Base-by-base conservation (phyloP, 106 monocot species). In the Amphibolis antarctica region DNA sequence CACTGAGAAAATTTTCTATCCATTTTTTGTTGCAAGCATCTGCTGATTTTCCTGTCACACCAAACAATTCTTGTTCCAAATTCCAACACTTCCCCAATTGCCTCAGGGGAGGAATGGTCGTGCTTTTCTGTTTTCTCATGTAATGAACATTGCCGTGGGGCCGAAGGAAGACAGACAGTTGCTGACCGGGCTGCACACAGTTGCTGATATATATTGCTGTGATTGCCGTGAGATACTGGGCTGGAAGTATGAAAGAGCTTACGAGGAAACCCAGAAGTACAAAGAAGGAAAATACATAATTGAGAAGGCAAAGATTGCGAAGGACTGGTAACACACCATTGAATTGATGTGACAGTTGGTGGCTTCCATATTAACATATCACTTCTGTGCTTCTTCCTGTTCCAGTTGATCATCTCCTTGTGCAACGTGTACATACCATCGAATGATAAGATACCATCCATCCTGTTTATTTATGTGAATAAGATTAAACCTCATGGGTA, bases 201-300 rank as follows among this genome's bases (percentile, higher is more conserved):
- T 92, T 44, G 86, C 86, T 19, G 92, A 92, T 57, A 87, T 92
- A 27, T 84, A 63, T 65, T 92, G 92, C 52, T 21, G 55, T 0
- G 92, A 92, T 65, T 92, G 92, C 73, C 84, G 74, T 10, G 82
- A 75, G 59, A 79, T 92, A 23, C 55, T 92, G 60, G 92, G 92
- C 13, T 75, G 75, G 75, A 75, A 75, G 50, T 75, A 75, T 58
- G 69, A 63, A 31, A 69, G 63, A 42, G 75, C 92, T 44, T 92
- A 84, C 53, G 86, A 84, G 58, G 86, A 79, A 66, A 77, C 84
- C 25, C 75, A 75, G 85, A 85, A 78, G 73, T 90, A 90, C 62
- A 90, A 90, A 66, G 89, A 90, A 76, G 85, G 89, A 21, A 91
- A 91, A 64, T 91, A 80, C 74, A 91, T 91, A 57, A 71, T 91